phyloP scores from a whole-genome alignment of 352 stramenopile species.

The Globisporangium abappressorium region DNA sequence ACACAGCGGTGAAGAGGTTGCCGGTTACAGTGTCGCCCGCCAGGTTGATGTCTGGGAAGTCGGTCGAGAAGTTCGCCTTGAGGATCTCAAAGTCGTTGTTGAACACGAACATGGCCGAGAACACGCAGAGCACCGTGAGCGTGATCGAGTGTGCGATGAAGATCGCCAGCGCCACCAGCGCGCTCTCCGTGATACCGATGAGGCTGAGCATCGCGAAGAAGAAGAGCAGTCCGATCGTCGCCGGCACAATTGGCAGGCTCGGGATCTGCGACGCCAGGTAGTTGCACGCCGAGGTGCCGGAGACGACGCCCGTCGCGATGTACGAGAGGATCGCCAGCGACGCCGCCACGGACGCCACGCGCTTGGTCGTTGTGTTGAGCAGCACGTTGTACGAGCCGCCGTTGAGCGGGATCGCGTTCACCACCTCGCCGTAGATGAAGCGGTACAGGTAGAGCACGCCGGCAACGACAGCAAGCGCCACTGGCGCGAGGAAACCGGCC shows the following conservation, averaged over 20 bases:
- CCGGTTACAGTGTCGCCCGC: conserved; percentile 72
- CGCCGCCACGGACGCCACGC: conserved; percentile 90
- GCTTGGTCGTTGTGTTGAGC: conserved; percentile 94
- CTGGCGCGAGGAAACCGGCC: conserved; percentile 88
- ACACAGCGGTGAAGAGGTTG: conserved; percentile 84
- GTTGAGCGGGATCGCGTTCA: conserved; percentile 93
- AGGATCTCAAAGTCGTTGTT: conserved; percentile 82
- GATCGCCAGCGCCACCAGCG: conserved; percentile 88
- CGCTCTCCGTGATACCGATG: conserved; percentile 92
- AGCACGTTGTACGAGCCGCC: conserved; percentile 96
- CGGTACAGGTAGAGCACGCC: conserved; percentile 86
- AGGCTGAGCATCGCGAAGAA: conserved; percentile 91
- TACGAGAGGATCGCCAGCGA: conserved; percentile 95
- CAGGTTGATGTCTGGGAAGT: conserved; percentile 88
- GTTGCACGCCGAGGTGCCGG: conserved; percentile 83
- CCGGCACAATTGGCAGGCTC: conserved; percentile 69
- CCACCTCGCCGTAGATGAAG: conserved; percentile 95
- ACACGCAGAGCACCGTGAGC: conserved; percentile 73
- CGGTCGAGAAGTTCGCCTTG: conserved; percentile 75
- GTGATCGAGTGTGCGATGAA: conserved; percentile 90
- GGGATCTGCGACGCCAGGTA: conserved; percentile 82
- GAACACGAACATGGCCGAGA: conserved; percentile 78
- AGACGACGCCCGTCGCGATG: conserved; percentile 93
- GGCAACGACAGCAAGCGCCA: conserved; percentile 89
- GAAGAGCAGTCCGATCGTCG: conserved; percentile 83